Evolutionary conservation across 2,329 filamentous ascomycete species (phyloP), one percentile per base, ranked within the genome.

Genomic region (Orbilia ellipsospora): DNA sequence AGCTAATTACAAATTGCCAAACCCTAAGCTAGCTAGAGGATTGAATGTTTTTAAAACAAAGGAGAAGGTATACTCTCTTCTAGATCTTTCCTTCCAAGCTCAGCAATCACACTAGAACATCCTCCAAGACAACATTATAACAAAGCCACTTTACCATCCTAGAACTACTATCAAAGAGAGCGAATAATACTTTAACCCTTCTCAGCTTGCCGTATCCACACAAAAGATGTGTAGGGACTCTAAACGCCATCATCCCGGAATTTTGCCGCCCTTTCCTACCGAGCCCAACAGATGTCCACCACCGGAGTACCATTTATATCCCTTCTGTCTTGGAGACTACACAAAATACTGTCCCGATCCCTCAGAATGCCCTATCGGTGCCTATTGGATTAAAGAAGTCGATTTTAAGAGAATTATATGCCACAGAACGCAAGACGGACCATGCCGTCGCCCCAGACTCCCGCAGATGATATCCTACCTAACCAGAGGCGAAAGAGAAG

Each of bases 271-370:
- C 2, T 51, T 42, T 10, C 72, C 72, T 16, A 4, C 13, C 12
- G 1, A 7, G 5, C 54, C 36, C 6, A 12, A 6, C 20, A n/a
- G 15, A 28, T n/a, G 15, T 4, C 52, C 45, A 12, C 72, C 72
- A 2, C 16, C 36, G 10, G 72, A 59, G 1, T 75, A 48, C 20
- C 72, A 75, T 15, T 59, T 48, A 1, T 68, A 60, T 13, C 72
- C 57, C 8, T 75, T 75, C 15, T 75, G 72, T 15, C 15, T 2
- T 1, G 63, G 63, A 4, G 36, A 16, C n/a, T 69, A 63, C 54
- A 15, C 20, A 0, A 55, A 65, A 16, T 75, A 75, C 40, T 75
- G 72, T 10, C 60, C 72, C 0, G 45, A 75, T 8, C 72, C 72
- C 0, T 65, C 16, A 18, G 1, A 51, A 3, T 74, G 70, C 23